Evolutionary conservation across 2,329 filamentous ascomycete species (phyloP).

Genomic region (Ascochyta fabae): DNA sequence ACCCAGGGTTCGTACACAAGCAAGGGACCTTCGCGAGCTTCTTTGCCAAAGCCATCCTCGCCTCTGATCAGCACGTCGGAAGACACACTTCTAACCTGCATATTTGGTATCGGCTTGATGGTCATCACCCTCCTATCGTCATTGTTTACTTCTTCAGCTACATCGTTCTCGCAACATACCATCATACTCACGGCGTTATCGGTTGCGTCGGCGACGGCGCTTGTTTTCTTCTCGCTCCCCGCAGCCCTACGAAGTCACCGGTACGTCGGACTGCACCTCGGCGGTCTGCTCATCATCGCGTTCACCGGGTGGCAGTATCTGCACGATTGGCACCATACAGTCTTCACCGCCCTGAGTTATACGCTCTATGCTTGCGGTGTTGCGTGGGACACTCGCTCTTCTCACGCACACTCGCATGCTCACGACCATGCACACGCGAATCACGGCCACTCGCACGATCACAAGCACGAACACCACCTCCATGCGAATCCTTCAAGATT

Average conservation of each 20-base stretch:
- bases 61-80: conserved; percentile 47
- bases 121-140: conserved; percentile 47
- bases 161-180: conserved; percentile 41
- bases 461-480: conserved; percentile 43
- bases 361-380: conserved; percentile 48
- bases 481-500: conserved; percentile 67
- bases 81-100: conserved; percentile 53
- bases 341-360: conserved; percentile 32
- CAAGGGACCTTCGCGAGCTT: conserved; percentile 29
- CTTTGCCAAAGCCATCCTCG: conserved; percentile 43
- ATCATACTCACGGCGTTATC: conserved; percentile 51
- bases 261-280: conserved; percentile 41
- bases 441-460: conserved; percentile 39
- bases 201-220: conserved; percentile 51
- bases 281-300: conserved; percentile 31
- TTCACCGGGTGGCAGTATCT: conserved; percentile 36
- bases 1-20: conserved; percentile 31
- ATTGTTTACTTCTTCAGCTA: conserved; percentile 40
- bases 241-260: conserved; percentile 49
- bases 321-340: conserved; percentile 18
- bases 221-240: conserved; percentile 53
- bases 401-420: conserved; percentile 30
- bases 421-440: conserved; percentile 41
- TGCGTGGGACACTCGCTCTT: conserved; percentile 48
- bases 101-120: conserved; percentile 48